Evolutionary conservation across 169 alveolate genomes (phyloP).

Genomic region (Theileria parva): DNA sequence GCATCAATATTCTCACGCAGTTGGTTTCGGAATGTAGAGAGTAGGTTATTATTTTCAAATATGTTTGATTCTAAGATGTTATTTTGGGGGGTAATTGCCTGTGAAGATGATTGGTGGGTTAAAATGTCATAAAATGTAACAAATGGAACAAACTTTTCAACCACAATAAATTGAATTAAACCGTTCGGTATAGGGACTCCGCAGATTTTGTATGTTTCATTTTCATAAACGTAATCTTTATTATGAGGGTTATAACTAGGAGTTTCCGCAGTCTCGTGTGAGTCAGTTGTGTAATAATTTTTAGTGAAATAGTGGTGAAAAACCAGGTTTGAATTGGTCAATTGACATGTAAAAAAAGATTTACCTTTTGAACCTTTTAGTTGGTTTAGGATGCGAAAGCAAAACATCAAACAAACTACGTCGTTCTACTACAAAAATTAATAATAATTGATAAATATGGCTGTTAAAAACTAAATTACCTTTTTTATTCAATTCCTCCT

Average conservation of each 20-base stretch:
- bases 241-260: no score
- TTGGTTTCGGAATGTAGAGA: background rate
- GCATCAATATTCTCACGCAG: background rate
- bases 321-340: background rate
- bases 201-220: background rate
- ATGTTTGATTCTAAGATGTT: slow-evolving; percentile 3
- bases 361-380: background rate
- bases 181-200: background rate
- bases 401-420: background rate
- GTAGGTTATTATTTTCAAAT: background rate
- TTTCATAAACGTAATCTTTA: background rate
- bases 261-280: no score
- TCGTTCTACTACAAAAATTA: background rate
- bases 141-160: background rate
- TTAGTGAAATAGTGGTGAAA: no score
- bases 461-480: slow-evolving; percentile 1
- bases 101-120: background rate
- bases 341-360: background rate
- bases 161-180: background rate
- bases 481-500: background rate
- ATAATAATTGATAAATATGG: background rate
- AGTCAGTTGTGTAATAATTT: no score
- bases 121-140: background rate
- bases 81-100: background rate
- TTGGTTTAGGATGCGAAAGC: background rate